Conservation (phyloP, 495 filamentous ascomycete species). For the Tuber indicum region DNA sequence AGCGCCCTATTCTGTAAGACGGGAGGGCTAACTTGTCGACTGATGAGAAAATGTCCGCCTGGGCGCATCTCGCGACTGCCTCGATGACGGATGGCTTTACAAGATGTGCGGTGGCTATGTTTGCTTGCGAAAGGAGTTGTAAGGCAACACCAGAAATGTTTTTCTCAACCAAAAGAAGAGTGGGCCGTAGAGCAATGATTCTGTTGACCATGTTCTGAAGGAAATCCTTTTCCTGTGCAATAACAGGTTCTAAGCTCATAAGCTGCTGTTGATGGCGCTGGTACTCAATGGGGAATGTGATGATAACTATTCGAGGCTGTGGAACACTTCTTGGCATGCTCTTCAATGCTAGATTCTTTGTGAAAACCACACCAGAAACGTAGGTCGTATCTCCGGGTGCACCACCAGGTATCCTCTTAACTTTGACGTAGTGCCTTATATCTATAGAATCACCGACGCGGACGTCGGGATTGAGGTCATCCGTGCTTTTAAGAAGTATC, state of each 20-base stretch:
- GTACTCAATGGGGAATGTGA: conserved; percentile 95
- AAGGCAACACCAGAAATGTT: conserved; percentile 86
- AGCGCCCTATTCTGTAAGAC: conserved; percentile 69
- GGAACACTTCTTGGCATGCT: conserved; percentile 84
- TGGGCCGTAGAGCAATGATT: conserved; percentile 78
- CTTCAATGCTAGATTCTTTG: conserved; percentile 91
- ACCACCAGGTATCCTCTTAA: conserved; percentile 92
- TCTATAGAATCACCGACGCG: conserved; percentile 88
- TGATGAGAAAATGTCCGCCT: conserved; percentile 86
- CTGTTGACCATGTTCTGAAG: conserved; percentile 84
- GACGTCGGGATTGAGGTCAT: conserved; percentile 90
- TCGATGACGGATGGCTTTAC: conserved; percentile 93
- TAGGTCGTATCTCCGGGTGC: conserved; percentile 85
- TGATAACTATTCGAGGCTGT: conserved; percentile 80
- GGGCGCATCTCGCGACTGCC: conserved; percentile 83
- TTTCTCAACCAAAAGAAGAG: conserved; percentile 78
- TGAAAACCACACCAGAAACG: conserved; percentile 92
- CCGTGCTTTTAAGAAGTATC: conserved; percentile 82
- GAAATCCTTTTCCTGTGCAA: conserved; percentile 94
- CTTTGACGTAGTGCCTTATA: conserved; percentile 95
- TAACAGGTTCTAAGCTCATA: conserved; percentile 96
- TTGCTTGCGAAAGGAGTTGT: conserved; percentile 75
- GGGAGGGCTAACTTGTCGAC: conserved; percentile 86
- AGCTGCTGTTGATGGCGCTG: conserved; percentile 87
- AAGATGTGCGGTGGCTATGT: conserved; percentile 88